Base-by-base conservation (phyloP, 2,329 filamentous ascomycete species). In the Ophiocordyceps australis region DNA sequence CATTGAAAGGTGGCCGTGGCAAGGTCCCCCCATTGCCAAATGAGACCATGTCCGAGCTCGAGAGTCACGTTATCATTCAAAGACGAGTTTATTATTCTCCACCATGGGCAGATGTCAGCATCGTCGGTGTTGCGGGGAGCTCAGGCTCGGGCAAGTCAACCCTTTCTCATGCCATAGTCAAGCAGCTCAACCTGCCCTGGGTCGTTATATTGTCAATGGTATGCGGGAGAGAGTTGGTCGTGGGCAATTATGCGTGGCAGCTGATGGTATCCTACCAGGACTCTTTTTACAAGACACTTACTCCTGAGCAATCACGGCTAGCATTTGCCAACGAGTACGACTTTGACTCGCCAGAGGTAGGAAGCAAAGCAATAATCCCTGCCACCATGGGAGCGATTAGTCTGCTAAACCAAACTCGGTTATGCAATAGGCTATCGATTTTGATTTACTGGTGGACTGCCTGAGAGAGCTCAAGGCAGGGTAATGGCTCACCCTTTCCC, bases 171-270 rank as follows among this genome's bases (percentile, higher is more conserved):
- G 82, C 86, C 35, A 93, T 98, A 39, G 80, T 95, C 35, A 75
- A 69, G 40, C 75, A 79, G 41, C 58, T 98, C 40, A 93, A 89
- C 52, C 57, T 98, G 35, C 89, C 89, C 29, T 98, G 89, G 86
- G 89, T 98, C 33, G 85, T 94, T 25, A 94, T 98, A 51, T 54
- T 98, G 40, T 92, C 85, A 22, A 95, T 98, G 76, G 82, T 86
- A 63, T 44, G 23, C n/a, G n/a, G n/a, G n/a, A n/a, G n/a, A n/a
- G n/a, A n/a, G n/a, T n/a, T n/a, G n/a, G n/a, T n/a, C n/a, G n/a
- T n/a, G n/a, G n/a, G n/a, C n/a, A n/a, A n/a, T n/a, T n/a, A 29
- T 28, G 18, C 19, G 14, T 28, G 8, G 12, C 16, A 4, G 13
- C 14, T 14, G 18, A 22, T 23, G 36, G n/a, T n/a, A 17, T 13